phyloP scores from a whole-genome alignment of 208 protist genomes.

The Acanthamoeba lugdunensis region DNA sequence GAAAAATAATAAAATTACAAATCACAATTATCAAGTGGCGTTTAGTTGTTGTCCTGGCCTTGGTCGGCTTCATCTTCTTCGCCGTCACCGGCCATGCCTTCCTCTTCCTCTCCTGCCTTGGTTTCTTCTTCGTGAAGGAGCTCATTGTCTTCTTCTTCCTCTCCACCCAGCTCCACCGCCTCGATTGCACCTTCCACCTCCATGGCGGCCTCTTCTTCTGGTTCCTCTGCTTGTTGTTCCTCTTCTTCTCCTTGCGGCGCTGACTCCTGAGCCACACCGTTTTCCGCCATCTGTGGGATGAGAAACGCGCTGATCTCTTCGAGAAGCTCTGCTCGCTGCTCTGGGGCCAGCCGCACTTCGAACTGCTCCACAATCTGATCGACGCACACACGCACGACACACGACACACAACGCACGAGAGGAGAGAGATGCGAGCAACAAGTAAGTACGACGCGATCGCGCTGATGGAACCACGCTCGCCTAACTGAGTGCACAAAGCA shows the following conservation, averaged over 20 bases:
- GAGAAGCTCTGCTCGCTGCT: constrained; percentile 25
- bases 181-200: not conserved
- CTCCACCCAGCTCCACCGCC: not conserved
- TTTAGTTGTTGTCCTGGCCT: constrained; percentile 12
- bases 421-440: not conserved
- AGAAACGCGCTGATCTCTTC: not conserved
- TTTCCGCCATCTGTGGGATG: not conserved
- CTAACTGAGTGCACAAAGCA: not conserved
- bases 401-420: too few species aligned
- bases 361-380: constrained; percentile 40
- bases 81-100: not conserved
- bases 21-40: too few species aligned
- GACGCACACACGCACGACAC: too few species aligned
- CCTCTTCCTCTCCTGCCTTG: not conserved
- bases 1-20: not conserved
- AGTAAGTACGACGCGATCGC: not conserved
- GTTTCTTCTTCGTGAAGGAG: constrained; percentile 7
- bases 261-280: not conserved
- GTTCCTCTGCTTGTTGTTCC: not conserved
- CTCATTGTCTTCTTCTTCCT: not conserved
- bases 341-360: not conserved
- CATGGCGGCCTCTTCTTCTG: not conserved
- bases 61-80: not conserved
- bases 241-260: not conserved
- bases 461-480: too few species aligned